Percentiles rank a stretch among this genome's conserved stretches.
These are phyloP conservation scores for Monosporascus sp. DNA, from an alignment of 2,329 filamentous ascomycete species.

Conservation along the genomic window DNA sequence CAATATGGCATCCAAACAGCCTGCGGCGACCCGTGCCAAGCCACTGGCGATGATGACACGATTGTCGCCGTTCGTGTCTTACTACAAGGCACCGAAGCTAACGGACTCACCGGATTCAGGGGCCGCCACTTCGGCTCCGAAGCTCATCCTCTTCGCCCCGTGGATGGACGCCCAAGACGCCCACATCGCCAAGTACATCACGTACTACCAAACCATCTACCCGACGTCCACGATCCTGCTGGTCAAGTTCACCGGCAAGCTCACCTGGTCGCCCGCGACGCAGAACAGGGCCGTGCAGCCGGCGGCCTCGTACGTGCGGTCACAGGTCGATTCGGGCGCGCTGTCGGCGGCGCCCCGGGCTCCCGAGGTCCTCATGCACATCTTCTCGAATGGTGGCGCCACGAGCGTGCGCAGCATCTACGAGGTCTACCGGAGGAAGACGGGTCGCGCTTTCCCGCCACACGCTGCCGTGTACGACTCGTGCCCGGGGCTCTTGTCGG, in stretches of 20 bases:
- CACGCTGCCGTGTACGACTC: conserved; percentile 44
- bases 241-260: conserved; percentile 33
- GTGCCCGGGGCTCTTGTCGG: conserved; percentile 39
- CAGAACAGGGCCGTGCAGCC: conserved; percentile 30
- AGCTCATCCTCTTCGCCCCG: conserved; percentile 40
- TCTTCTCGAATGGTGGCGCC: conserved; percentile 49
- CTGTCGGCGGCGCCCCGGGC: conserved; percentile 12
- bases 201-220: conserved; percentile 37
- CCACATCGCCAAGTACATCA: conserved; percentile 47
- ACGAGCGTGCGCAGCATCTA: conserved; percentile 35
- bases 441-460: conserved; percentile 29
- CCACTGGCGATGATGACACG: conserved; percentile 21
- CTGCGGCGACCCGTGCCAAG: conserved; percentile 2
- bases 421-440: conserved; percentile 24
- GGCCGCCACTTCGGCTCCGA: conserved; percentile 25
- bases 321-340: conserved; percentile 18
- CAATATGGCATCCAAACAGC: conserved; percentile 12
- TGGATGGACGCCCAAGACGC: conserved; percentile 48
- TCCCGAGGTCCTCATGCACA: conserved; percentile 38
- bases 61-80: conserved; percentile 21
- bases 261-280: conserved; percentile 28
- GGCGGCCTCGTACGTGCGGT: conserved; percentile 34
- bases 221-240: conserved; percentile 42
- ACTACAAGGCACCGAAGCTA: conserved; percentile 17
- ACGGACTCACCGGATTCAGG: conserved; percentile 3